Conservation (phyloP, 805 yeast species). For the Hanseniaspora clermontiae region DNA sequence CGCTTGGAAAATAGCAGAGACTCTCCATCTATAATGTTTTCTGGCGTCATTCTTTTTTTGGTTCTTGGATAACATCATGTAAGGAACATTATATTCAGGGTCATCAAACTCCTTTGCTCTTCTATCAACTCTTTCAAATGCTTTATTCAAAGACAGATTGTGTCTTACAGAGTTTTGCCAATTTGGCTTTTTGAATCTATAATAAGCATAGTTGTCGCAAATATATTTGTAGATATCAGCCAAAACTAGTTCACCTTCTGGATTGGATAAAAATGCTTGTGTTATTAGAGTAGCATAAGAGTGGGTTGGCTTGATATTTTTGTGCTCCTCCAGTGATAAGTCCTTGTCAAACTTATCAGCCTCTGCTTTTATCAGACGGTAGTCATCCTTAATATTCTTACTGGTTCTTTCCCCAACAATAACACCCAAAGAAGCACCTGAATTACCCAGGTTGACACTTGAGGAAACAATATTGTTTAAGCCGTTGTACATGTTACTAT, state of each 20-base stretch:
- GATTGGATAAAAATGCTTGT: conserved; percentile 81
- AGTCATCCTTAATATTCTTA: conserved; percentile 1
- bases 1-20: conserved; percentile 66
- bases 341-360: conserved; percentile 29
- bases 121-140: conserved; percentile 94
- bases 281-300: conserved; percentile 97
- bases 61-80: not conserved
- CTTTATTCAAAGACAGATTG: conserved; percentile 85
- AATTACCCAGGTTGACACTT: conserved; percentile 15
- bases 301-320: conserved; percentile 86
- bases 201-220: conserved; percentile 74
- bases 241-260: conserved; percentile 76
- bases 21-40: conserved; percentile 98
- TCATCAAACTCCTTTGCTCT: conserved; percentile 26
- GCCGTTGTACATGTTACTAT: not conserved
- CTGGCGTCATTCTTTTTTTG: conserved; percentile 82
- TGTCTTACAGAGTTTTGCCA: conserved; percentile 98
- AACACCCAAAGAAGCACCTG: conserved; percentile 9
- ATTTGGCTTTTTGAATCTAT: conserved; percentile 82
- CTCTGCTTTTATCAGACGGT: not conserved
- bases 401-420: conserved; percentile 9
- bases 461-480: conserved; percentile 7
- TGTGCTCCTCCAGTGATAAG: conserved; percentile 78
- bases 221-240: conserved; percentile 92
- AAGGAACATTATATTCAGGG: not conserved